These are phyloP conservation scores for Euphorbia celastroides DNA, from an alignment of 441 rosid species.

Conservation along the genomic window DNA sequence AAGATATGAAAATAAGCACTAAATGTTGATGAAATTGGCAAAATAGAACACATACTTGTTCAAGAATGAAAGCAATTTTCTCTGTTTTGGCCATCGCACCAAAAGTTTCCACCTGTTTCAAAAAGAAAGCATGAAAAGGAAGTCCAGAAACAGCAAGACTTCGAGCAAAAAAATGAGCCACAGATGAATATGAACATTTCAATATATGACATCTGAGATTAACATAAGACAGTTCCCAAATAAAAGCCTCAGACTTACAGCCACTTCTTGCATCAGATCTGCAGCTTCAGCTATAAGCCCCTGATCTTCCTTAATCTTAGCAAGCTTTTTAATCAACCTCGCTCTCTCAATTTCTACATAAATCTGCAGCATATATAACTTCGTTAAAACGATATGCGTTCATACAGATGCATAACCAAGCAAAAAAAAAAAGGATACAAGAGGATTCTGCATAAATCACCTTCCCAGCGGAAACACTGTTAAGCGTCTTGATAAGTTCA, in stretches of 20 bases:
- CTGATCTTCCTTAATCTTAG: conserved; percentile 93
- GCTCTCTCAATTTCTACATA: conserved; percentile 98
- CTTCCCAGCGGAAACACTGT: conserved; percentile 93
- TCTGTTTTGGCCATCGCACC: conserved; percentile 99
- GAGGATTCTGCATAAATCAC: conserved; percentile 26
- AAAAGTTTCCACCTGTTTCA: conserved; percentile 89
- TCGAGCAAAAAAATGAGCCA: neutral
- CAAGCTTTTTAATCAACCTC: conserved; percentile 82
- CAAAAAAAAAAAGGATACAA: neutral
- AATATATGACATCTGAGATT: neutral
- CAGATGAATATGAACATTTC: neutral
- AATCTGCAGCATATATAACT: conserved; percentile 39
- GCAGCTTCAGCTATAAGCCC: conserved; percentile 97
- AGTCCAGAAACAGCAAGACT: neutral
- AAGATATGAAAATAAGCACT: neutral
- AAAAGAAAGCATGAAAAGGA: neutral
- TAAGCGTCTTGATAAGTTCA: conserved; percentile 82
- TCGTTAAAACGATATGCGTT: neutral
- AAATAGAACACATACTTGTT: conserved; percentile 53
- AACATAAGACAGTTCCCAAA: conserved; percentile 6
- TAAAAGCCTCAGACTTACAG: conserved; percentile 42
- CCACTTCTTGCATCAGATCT: conserved; percentile 99
- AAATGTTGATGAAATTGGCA: conserved; percentile 4
- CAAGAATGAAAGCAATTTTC: conserved; percentile 96
- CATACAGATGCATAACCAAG: neutral